phyloP scores from a whole-genome alignment of 176 grass and related monocot genomes.

The Tillandsia leiboldiana region DNA sequence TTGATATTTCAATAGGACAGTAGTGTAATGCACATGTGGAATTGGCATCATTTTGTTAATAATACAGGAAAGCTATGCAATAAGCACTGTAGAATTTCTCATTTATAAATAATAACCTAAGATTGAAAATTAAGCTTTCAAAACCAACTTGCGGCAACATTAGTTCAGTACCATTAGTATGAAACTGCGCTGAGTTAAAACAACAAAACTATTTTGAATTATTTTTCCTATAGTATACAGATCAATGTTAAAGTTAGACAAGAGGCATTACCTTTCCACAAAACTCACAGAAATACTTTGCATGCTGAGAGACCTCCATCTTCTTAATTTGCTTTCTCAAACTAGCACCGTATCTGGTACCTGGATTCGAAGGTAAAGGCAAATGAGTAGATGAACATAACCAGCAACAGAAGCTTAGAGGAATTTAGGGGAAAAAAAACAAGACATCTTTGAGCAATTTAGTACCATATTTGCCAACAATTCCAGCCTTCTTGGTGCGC shows the following conservation, averaged over 20 bases:
- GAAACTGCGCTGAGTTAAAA: too few relatives aligned
- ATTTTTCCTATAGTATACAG: too few relatives aligned
- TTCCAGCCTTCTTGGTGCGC: slow-evolving; percentile 92
- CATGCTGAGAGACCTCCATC: slow-evolving; percentile 91
- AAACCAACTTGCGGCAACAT: too few relatives aligned
- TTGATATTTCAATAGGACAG: too few relatives aligned
- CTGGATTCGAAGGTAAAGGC: slow-evolving; percentile 7
- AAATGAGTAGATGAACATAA: not conserved
- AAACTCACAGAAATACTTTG: slow-evolving; percentile 95
- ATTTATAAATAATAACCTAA: too few relatives aligned
- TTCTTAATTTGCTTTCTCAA: slow-evolving; percentile 98
- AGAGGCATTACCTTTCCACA: slow-evolving; percentile 61
- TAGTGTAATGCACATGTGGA: too few relatives aligned
- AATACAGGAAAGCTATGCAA: too few relatives aligned
- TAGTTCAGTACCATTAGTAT: too few relatives aligned
- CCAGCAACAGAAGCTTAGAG: not conserved
- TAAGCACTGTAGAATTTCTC: too few relatives aligned
- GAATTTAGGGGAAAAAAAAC: not conserved
- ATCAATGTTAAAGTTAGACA: not conserved
- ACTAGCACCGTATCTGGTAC: slow-evolving; percentile 93
- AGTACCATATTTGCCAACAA: slow-evolving; percentile 87
- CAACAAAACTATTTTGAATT: too few relatives aligned
- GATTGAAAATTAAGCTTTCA: too few relatives aligned
- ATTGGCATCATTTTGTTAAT: too few relatives aligned
- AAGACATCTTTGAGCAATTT: not conserved